These are phyloP conservation scores for Dioscorea alata DNA, from an alignment of 106 monocot species.

Conservation along the genomic window DNA sequence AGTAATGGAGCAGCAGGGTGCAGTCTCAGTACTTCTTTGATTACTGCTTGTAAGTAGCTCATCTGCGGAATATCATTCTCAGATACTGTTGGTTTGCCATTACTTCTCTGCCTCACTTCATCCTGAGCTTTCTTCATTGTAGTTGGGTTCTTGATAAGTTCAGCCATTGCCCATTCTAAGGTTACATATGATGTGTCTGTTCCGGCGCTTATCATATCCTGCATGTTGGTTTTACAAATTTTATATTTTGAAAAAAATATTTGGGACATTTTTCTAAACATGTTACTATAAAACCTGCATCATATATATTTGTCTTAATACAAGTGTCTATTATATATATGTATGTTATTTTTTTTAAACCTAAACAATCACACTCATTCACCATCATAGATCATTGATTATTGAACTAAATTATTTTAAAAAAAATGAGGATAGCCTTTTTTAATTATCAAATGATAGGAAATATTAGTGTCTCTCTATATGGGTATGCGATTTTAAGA, in stretches of 20 bases:
- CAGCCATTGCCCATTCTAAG: slow-evolving; percentile 11
- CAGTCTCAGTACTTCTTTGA: slow-evolving; percentile 10
- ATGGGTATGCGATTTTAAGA: no score
- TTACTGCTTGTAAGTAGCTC: slow-evolving; percentile 7
- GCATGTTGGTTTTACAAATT: background rate
- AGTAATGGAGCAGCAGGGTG: slow-evolving; percentile 12
- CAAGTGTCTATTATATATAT: no score
- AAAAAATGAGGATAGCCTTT: no score
- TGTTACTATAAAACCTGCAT: no score
- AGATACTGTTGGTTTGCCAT: background rate
- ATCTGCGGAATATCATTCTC: background rate
- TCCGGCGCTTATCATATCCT: slow-evolving; percentile 14
- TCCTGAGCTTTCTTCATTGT: slow-evolving; percentile 4
- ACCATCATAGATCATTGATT: no score
- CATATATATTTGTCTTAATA: no score
- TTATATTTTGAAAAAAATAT: no score
- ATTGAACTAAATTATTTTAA: no score
- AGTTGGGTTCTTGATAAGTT: slow-evolving; percentile 2
- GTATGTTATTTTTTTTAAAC: no score
- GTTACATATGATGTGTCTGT: background rate
- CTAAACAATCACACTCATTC: no score
- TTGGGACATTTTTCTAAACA: background rate
- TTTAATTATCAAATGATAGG: no score
- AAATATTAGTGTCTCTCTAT: no score
- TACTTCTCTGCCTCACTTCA: background rate